Percentiles rank a stretch among this genome's conserved stretches.
These are phyloP conservation scores for Yamadazyma scolyti DNA, from an alignment of 805 yeast genomes.

Conservation along the genomic window DNA sequence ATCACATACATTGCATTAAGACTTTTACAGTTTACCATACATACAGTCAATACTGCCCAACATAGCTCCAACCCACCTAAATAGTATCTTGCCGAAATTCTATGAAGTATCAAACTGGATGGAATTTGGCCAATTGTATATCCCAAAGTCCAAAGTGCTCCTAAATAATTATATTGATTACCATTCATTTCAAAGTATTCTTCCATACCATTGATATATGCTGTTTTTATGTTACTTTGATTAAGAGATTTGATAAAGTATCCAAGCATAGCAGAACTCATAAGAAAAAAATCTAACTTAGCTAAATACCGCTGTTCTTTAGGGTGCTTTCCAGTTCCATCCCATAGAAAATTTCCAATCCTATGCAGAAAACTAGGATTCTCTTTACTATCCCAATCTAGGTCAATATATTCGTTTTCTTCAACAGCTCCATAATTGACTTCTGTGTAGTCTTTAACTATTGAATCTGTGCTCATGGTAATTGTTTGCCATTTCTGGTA, in stretches of 20 bases:
- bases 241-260: conserved; percentile 45
- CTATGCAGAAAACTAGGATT: neutral
- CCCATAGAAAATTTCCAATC: conserved; percentile 29
- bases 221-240: conserved; percentile 40
- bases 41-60: conserved; percentile 27
- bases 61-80: conserved; percentile 30
- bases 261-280: conserved; percentile 54
- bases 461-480: no score
- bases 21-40: conserved; percentile 22
- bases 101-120: conserved; percentile 33
- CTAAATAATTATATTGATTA: conserved; percentile 43
- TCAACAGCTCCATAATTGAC: no score
- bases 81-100: conserved; percentile 33
- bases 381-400: no score
- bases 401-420: no score
- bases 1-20: conserved; percentile 22
- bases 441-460: no score
- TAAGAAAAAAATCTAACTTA: conserved; percentile 42
- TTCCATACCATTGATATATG: conserved; percentile 46
- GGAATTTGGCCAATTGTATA: conserved; percentile 52
- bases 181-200: conserved; percentile 38
- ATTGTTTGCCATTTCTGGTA: no score
- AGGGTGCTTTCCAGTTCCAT: conserved; percentile 35
- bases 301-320: conserved; percentile 28
- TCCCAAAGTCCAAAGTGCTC: conserved; percentile 47